Evolutionary conservation across 2,329 filamentous ascomycete species (phyloP).

Genomic region (Microcera coccophila): DNA sequence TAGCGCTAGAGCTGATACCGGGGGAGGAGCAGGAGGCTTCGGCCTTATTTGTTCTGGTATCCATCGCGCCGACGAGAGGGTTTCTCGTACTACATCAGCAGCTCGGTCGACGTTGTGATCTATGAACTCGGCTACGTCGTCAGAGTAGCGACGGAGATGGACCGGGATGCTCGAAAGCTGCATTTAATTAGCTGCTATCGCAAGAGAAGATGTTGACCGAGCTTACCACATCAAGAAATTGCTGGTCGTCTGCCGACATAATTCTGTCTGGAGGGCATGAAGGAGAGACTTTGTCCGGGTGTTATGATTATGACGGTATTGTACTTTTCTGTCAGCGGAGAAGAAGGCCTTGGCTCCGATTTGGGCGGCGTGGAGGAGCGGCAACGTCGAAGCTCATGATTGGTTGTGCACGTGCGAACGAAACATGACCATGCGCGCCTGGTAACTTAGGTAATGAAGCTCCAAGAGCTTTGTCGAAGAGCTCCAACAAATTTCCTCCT

Average conservation of each 20-base stretch:
- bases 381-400: conserved; percentile 8
- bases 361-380: conserved; percentile 21
- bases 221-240: conserved; percentile 71
- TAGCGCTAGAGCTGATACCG: conserved; percentile 32
- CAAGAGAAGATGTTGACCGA: conserved; percentile 9
- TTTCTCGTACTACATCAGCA: conserved; percentile 66
- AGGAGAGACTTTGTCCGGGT: conserved; percentile 22
- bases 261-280: conserved; percentile 28
- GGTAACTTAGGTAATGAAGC: too few relatives aligned
- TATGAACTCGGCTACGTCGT: conserved; percentile 72
- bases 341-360: conserved; percentile 18
- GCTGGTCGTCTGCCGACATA: conserved; percentile 78
- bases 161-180: conserved; percentile 53
- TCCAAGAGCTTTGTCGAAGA: too few relatives aligned
- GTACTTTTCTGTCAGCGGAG: conserved; percentile 26
- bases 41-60: conserved; percentile 65
- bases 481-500: too few relatives aligned
- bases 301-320: conserved; percentile 28
- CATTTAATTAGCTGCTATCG: conserved; percentile 8
- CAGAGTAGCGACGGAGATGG: conserved; percentile 67
- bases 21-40: conserved; percentile 42
- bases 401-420: background rate
- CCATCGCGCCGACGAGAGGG: conserved; percentile 65
- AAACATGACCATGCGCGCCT: too few relatives aligned
- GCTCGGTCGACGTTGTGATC: conserved; percentile 77